Evolutionary conservation across 352 stramenopile genomes (phyloP).

Genomic region (Pythium brachiatum): DNA sequence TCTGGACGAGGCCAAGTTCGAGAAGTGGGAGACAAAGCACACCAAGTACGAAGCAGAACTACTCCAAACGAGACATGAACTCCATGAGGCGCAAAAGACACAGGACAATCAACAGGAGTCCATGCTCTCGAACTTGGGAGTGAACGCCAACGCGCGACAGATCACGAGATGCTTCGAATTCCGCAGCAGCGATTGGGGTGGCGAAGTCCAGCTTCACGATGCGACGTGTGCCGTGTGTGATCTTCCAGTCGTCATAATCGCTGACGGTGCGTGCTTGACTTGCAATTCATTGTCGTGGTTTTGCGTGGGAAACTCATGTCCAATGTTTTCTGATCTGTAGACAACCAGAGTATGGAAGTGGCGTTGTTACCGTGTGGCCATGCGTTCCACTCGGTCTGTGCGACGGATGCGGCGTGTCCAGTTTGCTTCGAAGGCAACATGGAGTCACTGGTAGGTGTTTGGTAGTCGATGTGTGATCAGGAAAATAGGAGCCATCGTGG

Average conservation of each 20-base stretch:
- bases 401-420: constrained; percentile 60
- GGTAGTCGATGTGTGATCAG: background rate
- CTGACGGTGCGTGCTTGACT: constrained; percentile 43
- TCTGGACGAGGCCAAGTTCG: constrained; percentile 47
- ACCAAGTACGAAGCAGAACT: constrained; percentile 46
- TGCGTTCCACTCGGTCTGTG: constrained; percentile 66
- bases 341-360: constrained; percentile 75
- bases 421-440: constrained; percentile 65
- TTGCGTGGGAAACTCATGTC: background rate
- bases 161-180: constrained; percentile 64
- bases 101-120: background rate
- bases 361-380: constrained; percentile 76
- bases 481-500: too few relatives aligned
- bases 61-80: constrained; percentile 7
- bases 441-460: constrained; percentile 30
- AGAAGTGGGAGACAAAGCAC: constrained; percentile 53
- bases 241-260: constrained; percentile 79
- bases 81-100: background rate
- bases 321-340: constrained; percentile 27
- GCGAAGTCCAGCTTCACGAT: constrained; percentile 84
- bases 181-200: constrained; percentile 84
- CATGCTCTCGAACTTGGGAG: constrained; percentile 3
- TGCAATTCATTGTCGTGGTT: constrained; percentile 1
- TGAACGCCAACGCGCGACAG: background rate
- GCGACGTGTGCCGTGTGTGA: constrained; percentile 70